Evolutionary conservation across 352 stramenopile genomes (phyloP).

Genomic region (Phytophthora chlamydospora): DNA sequence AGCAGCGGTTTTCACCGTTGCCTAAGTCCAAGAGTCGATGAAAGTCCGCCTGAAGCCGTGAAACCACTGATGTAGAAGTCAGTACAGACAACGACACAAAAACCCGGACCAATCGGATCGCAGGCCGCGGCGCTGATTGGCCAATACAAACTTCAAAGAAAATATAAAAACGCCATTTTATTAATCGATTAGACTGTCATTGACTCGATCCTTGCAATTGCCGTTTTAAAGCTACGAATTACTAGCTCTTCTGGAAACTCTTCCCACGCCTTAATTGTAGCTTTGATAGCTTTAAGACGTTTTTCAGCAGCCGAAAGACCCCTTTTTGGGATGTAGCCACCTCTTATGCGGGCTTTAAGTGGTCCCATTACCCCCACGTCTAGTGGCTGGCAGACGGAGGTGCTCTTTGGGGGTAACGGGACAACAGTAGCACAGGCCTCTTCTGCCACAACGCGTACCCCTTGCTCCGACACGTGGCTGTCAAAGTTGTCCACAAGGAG

Average conservation of each 20-base stretch:
- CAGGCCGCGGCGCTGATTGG: background rate
- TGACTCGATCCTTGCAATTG: slow-evolving; percentile 9
- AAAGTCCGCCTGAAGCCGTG: no score
- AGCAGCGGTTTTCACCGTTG: no score
- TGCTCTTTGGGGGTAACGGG: slow-evolving; percentile 16
- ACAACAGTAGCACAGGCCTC: slow-evolving; percentile 16
- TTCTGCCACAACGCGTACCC: slow-evolving; percentile 15
- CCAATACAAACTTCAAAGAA: background rate
- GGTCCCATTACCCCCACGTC: slow-evolving; percentile 25
- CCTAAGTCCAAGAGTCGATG: no score
- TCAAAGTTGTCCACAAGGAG: slow-evolving; percentile 33
- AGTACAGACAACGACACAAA: slow-evolving; percentile 10
- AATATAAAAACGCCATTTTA: slow-evolving; percentile 1
- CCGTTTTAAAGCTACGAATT: slow-evolving; percentile 15
- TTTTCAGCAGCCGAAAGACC: slow-evolving; percentile 1
- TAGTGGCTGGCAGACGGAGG: slow-evolving; percentile 18
- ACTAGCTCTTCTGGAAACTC: background rate
- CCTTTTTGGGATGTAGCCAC: slow-evolving; percentile 1
- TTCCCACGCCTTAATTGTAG: slow-evolving; percentile 5
- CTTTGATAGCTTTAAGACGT: slow-evolving; percentile 11
- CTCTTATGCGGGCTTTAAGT: slow-evolving; percentile 3
- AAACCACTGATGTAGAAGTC: no score
- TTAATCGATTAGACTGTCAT: slow-evolving; percentile 1
- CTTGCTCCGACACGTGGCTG: slow-evolving; percentile 24
- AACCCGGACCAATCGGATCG: no score